Conservation (phyloP, 495 filamentous ascomycete genomes). For the Hyphodiscus hymeniophilus region DNA sequence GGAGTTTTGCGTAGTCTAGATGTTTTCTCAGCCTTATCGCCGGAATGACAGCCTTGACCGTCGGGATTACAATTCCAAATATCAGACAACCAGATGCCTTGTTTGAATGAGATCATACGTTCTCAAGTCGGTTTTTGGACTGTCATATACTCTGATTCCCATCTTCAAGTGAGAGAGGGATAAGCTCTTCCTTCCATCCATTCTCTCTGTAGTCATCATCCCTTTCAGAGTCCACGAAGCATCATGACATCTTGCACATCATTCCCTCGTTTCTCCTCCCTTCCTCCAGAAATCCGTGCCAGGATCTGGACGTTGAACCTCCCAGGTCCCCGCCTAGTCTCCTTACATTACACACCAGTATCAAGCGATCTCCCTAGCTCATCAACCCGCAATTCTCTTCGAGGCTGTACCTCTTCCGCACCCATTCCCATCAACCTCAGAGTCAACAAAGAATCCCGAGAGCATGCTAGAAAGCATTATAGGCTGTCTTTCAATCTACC, state of each 20-base stretch:
- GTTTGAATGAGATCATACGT: too few species aligned
- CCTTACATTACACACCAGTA: conserved; percentile 6
- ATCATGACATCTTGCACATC: conserved; percentile 17
- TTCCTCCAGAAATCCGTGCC: conserved; percentile 39
- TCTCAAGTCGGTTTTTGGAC: too few species aligned
- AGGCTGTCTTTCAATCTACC: conserved; percentile 6
- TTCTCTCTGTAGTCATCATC: too few species aligned
- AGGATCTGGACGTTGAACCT: conserved; percentile 35
- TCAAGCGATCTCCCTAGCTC: not conserved
- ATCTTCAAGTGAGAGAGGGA: too few species aligned
- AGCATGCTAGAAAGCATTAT: conserved; percentile 5
- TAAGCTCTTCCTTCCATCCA: too few species aligned
- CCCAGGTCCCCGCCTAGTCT: conserved; percentile 25
- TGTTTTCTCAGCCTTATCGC: too few species aligned
- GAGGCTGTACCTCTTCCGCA: conserved; percentile 7
- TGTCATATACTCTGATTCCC: too few species aligned
- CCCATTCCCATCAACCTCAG: conserved; percentile 6
- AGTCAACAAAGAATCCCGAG: conserved; percentile 6
- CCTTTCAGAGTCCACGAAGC: too few species aligned
- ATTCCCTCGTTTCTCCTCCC: conserved; percentile 30
- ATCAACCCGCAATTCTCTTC: not conserved
- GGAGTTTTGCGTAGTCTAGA: too few species aligned
- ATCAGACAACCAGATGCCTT: too few species aligned
- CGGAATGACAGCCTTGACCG: too few species aligned
- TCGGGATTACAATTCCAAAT: too few species aligned